Evolutionary conservation across 352 stramenopile genomes (phyloP), one percentile per base, ranked within the genome.

Genomic region (Phytopythium sindhum): DNA sequence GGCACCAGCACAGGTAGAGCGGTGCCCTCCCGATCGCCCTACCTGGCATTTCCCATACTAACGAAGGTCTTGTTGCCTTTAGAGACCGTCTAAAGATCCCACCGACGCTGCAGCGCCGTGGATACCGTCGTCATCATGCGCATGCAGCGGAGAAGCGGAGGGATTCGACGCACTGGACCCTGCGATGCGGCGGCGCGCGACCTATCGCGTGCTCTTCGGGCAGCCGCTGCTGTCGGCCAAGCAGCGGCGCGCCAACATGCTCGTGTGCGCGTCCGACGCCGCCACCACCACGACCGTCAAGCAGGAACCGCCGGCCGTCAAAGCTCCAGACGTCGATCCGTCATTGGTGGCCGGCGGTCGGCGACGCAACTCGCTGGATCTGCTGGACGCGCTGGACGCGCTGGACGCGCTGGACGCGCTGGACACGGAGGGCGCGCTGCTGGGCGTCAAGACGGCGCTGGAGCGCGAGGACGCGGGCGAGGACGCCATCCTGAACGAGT

Each of bases 121-220:
- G 41, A 47, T 47, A 47, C 41, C 41, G 15, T 17, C 41, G 44
- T n/a, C 17, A 4, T 19, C 41, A 23, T 6, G 41, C 41, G 17
- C 41, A 15, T 39, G 50, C 50, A 19, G n/a, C 45, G 15, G 10
- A 5, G 44, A 51, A 11, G 47, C 23, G 26, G 47, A 33, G 23
- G n/a, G 24, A 24, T 17, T 33, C 11, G 9, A 5, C 51, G 7
- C 52, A 11, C 21, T 23, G 50, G 21, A 29, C 21, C 33, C 19
- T 23, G 21, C 37, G 10, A 37, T 64, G 75, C 39, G 21, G 53
- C 10, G 45, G n/a, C 60, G 75, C 29, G 76, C 76, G 19, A 84
- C 76, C 42, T 84, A 79, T 44, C 74, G 76, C 37, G 76, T 82
- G 62, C 66, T 84, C 17, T 82, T 79, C 33, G 76, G 72, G 0